phyloP scores from a whole-genome alignment of 1,284 basidiomycete species.

The Ceratobasidium sp. region DNA sequence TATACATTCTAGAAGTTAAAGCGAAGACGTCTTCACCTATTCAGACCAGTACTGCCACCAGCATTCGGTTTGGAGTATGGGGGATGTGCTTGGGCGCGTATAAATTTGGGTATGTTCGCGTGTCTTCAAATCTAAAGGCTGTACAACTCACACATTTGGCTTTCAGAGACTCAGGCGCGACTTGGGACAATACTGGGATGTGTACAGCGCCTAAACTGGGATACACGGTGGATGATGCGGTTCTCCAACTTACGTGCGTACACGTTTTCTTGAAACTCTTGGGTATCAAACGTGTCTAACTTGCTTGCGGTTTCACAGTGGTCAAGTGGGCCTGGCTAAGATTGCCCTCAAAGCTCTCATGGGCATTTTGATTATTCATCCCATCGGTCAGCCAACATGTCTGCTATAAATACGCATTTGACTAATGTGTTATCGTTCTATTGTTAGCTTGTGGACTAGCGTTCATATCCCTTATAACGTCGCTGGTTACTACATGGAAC shows the following conservation, averaged over 20 bases:
- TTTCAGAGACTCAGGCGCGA: constrained; percentile 10
- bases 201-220: constrained; percentile 26
- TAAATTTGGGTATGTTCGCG: constrained; percentile 29
- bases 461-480: constrained; percentile 59
- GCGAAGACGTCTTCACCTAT: constrained; percentile 56
- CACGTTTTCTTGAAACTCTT: background rate
- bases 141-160: background rate
- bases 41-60: constrained; percentile 65
- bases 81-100: constrained; percentile 66
- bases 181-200: constrained; percentile 31
- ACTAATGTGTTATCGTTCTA: background rate
- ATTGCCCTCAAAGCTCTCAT: constrained; percentile 56
- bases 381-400: constrained; percentile 55
- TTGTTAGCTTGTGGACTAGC: constrained; percentile 63
- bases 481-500: constrained; percentile 52
- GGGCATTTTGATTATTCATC: constrained; percentile 56
- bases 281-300: background rate
- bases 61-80: constrained; percentile 78
- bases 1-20: constrained; percentile 71
- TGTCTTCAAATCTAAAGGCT: background rate
- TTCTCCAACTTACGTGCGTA: constrained; percentile 53
- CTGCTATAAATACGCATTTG: background rate
- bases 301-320: constrained; percentile 48
- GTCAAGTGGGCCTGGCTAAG: constrained; percentile 59
- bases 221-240: constrained; percentile 32